Evolutionary conservation across 352 stramenopile species (phyloP).

Genomic region (Globisporangium sylvaticum): DNA sequence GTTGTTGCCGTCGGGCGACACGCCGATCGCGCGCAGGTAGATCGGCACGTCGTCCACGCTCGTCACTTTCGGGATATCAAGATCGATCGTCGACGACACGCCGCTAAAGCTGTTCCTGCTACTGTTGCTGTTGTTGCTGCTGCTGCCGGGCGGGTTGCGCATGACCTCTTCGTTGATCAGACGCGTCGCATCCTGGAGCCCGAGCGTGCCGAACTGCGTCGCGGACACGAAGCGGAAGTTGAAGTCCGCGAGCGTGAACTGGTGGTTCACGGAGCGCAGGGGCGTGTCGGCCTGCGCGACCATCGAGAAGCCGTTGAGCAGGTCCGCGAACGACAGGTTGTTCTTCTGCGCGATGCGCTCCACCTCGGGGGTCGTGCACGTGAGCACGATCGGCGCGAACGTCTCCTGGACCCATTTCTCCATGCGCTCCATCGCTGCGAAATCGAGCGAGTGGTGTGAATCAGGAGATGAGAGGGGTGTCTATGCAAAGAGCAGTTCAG

Average conservation of each 20-base stretch:
- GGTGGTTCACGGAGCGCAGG: conserved; percentile 71
- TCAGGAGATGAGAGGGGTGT: background rate
- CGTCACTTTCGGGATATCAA: conserved; percentile 56
- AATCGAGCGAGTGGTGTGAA: no score
- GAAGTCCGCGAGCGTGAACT: conserved; percentile 56
- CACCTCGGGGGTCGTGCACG: conserved; percentile 66
- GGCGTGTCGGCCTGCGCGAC: conserved; percentile 61
- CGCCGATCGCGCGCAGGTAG: conserved; percentile 61
- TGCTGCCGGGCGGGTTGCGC: conserved; percentile 32
- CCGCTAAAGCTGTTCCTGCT: conserved; percentile 9
- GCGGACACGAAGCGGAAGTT: conserved; percentile 74
- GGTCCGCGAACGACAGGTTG: conserved; percentile 61
- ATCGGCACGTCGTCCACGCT: conserved; percentile 59
- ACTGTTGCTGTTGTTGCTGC: background rate
- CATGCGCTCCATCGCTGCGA: conserved; percentile 41
- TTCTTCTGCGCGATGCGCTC: conserved; percentile 84
- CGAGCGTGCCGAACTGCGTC: conserved; percentile 43
- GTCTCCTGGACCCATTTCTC: conserved; percentile 75
- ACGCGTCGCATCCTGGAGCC: conserved; percentile 45
- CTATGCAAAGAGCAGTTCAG: background rate
- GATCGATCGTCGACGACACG: conserved; percentile 36
- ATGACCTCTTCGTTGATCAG: conserved; percentile 65
- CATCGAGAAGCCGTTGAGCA: conserved; percentile 72
- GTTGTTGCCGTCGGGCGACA: conserved; percentile 26
- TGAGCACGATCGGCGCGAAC: conserved; percentile 78